Evolutionary conservation across 768 basidiomycete genomes (phyloP).

Genomic region (Cantharellus anzutake): DNA sequence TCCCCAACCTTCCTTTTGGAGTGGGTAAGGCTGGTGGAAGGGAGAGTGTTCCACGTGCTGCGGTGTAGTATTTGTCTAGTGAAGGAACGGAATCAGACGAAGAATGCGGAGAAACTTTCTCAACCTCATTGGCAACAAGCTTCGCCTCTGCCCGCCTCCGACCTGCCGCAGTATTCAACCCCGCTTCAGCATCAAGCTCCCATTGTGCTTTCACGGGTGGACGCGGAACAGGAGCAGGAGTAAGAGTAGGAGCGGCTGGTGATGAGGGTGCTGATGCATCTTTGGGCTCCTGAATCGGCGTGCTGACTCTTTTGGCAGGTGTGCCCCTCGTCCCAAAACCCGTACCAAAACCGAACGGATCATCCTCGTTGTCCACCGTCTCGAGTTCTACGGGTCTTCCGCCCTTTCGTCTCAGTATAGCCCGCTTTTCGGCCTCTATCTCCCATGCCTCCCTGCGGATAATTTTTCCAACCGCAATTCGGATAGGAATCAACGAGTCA

Average conservation of each 20-base stretch:
- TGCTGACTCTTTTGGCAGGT: neutral
- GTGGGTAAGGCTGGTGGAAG: conserved; percentile 44
- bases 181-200: conserved; percentile 65
- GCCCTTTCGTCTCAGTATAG: neutral
- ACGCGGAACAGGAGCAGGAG: neutral
- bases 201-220: conserved; percentile 38
- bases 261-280: too few relatives aligned
- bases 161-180: conserved; percentile 55
- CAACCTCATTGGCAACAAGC: conserved; percentile 20
- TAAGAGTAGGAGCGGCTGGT: neutral
- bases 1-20: conserved; percentile 20
- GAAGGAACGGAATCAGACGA: conserved; percentile 19
- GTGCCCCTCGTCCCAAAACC: neutral
- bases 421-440: conserved; percentile 41
- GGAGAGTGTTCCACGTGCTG: conserved; percentile 35
- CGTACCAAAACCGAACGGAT: neutral
- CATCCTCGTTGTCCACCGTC: neutral
- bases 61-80: conserved; percentile 39
- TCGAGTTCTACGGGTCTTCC: neutral
- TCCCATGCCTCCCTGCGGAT: conserved; percentile 65
- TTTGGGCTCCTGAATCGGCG: too few relatives aligned
- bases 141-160: conserved; percentile 41
- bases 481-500: conserved; percentile 1
- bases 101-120: conserved; percentile 1
- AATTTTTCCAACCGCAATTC: conserved; percentile 36